Base-by-base conservation (phyloP, 148 eudicot species). In the Fallopia convolvulus region DNA sequence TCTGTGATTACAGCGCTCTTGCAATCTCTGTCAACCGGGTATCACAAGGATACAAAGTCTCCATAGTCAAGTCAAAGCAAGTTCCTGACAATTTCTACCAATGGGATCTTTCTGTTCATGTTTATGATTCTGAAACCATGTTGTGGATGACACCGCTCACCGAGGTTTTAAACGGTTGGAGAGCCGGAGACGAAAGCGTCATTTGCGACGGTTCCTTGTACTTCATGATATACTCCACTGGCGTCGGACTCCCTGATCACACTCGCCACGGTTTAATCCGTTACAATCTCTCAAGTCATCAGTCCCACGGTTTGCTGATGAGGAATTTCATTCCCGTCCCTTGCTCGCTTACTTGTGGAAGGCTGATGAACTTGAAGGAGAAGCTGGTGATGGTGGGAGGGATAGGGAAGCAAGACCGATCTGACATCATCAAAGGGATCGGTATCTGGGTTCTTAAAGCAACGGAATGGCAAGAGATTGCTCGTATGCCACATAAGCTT, bases 331-430 rank as follows among this genome's bases (percentile, higher is more conserved):
- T 95, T 20, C 81, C 89, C 0, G 94, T 82, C 65, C 99, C 99
- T 8, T 92, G 94, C 80, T 78, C 97, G 12, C 91, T 95, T 52
- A 95, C 99, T 0, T 95, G 97, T 76, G 99, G 99, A 44, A 87
- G 99, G 20, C 74, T 92, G 76, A 95, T 95, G 99, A 95, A 95
- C 83, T 81, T 92, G 13, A 92, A 89, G 75, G 97, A 88, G 63
- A 88, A 88, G 80, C 80, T 95, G 78, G 88, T 95, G 3, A 85
- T 95, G 97, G 99, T 95, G 21, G 99, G 99, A 12, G 99, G 99
- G 17, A 91, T 95, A 5, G 94, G 94, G 47, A 95, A 91, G 74
- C 91, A 79, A 40, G 97, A 92, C 49, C 83, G 99, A 13, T 84
- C 88, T 0, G 99, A 88, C 71, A 92, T 95, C 49, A 92, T 95